Evolutionary conservation across 2,329 filamentous ascomycete genomes (phyloP), one percentile per base, ranked within the genome.

Genomic region (Diaporthe citri): DNA sequence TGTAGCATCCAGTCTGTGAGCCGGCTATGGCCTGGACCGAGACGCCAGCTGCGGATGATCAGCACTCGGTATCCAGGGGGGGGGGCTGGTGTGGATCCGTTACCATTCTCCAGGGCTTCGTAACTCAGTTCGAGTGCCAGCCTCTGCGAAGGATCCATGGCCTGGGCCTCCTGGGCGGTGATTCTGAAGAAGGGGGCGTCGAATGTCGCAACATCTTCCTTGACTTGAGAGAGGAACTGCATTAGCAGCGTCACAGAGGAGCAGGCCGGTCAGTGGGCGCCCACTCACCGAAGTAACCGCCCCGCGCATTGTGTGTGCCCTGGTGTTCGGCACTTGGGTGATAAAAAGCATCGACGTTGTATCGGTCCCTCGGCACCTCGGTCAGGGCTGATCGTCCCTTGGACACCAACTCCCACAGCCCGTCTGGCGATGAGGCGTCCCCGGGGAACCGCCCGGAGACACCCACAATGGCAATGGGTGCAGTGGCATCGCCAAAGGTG

Each of bases 331-430:
- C 70, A 31, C 56, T 72, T 59, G 70, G 57, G 46, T 72, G 57
- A 51, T 72, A 76, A 57, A 73, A 75, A 22, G 64, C 71, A 28
- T 75, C 64, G 28, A 75, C 66, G 52, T 77, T 76, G 60, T 71
- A 77, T 48, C 74, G 74, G 31, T 71, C 62, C 52, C 59, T 57
- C 46, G 74, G 76, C 20, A 76, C 62, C 36, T 67, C 46, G 28
- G 25, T 20, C 52, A 60, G 55, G 51, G 75, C 73, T 13, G 56
- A 55, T 8, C 46, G 56, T 13, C 56, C 56, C 56, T 72, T 51
- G 56, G 34, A 72, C 48, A 72, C 51, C 28, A 71, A n/a, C 57
- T 62, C 43, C 56, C 57, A 72, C 25, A 62, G 48, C 25, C 36
- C 13, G 25, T 72, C 34, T 25, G 70, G 70, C 25, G 70, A 72